Conservation (phyloP, 352 stramenopile genomes). For the Poterioochromonas sp. region DNA sequence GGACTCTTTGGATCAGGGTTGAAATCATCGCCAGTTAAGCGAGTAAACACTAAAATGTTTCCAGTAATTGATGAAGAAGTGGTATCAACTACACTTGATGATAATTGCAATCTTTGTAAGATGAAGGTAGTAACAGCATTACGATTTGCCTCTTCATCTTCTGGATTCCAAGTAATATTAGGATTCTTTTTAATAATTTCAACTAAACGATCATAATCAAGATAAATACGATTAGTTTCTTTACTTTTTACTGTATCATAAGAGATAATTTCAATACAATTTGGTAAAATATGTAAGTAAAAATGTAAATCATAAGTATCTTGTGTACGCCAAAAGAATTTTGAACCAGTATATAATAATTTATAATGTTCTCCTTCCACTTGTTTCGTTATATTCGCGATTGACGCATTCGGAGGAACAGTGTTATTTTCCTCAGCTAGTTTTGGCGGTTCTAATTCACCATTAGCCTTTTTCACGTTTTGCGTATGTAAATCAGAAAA, state of each 20-base stretch:
- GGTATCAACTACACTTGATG: not conserved
- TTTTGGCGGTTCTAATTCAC: too few relatives aligned
- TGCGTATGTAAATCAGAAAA: constrained; percentile 1
- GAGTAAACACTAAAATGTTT: not conserved
- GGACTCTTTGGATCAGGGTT: too few relatives aligned
- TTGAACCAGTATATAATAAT: constrained; percentile 21
- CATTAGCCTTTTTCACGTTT: not conserved
- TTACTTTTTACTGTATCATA: constrained; percentile 1
- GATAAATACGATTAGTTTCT: constrained; percentile 13
- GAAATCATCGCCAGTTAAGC: not conserved
- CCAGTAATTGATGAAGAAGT: not conserved
- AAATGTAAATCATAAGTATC: constrained; percentile 6
- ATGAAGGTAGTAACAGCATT: not conserved
- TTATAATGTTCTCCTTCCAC: constrained; percentile 11
- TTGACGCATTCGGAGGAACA: not conserved
- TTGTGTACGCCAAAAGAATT: constrained; percentile 25
- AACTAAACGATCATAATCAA: not conserved
- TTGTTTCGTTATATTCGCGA: not conserved
- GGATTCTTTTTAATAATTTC: constrained; percentile 20
- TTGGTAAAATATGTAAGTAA: not conserved
- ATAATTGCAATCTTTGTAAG: not conserved
- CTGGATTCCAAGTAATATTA: not conserved
- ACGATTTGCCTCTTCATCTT: not conserved
- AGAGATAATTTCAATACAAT: constrained; percentile 1
- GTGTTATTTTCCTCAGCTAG: not conserved